Evolutionary conservation across 1,284 basidiomycete species (phyloP).

Genomic region (Mycosarcoma maydis): DNA sequence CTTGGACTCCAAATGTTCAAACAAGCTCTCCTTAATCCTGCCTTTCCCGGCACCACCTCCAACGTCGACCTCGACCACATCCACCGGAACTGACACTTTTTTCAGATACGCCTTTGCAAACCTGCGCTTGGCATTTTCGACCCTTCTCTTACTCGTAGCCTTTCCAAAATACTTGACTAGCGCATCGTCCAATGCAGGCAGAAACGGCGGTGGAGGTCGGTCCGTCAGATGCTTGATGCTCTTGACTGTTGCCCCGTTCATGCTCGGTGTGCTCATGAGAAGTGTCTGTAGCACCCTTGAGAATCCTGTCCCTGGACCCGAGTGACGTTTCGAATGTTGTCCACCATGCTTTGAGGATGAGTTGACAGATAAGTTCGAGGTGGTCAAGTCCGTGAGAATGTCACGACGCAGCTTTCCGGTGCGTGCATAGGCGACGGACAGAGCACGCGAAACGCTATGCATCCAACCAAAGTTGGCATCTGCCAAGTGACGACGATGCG

Average conservation of each 20-base stretch:
- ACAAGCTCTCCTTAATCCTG: not conserved
- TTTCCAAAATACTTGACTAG: constrained; percentile 20
- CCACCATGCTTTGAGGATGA: no score
- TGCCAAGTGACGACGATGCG: constrained; percentile 35
- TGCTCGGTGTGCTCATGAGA: constrained; percentile 11
- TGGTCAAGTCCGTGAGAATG: constrained; percentile 17
- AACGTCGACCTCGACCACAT: not conserved
- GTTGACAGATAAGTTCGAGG: no score
- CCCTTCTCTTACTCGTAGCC: constrained; percentile 7
- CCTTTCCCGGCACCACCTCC: not conserved
- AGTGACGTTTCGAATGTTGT: no score
- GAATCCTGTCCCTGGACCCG: not conserved
- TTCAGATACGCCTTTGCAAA: constrained; percentile 15
- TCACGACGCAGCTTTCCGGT: constrained; percentile 34
- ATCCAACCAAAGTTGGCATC: constrained; percentile 44
- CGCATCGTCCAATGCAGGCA: constrained; percentile 25
- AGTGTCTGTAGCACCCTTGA: constrained; percentile 10
- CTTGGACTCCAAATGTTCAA: constrained; percentile 1
- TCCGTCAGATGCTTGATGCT: constrained; percentile 1
- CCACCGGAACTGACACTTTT: constrained; percentile 29
- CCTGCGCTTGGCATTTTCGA: constrained; percentile 12
- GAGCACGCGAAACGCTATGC: constrained; percentile 25
- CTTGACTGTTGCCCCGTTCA: constrained; percentile 27
- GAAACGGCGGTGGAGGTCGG: constrained; percentile 31
- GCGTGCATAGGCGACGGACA: constrained; percentile 32